Conservation (phyloP, 352 stramenopile genomes). For the Halophytophthora polymorphica region DNA sequence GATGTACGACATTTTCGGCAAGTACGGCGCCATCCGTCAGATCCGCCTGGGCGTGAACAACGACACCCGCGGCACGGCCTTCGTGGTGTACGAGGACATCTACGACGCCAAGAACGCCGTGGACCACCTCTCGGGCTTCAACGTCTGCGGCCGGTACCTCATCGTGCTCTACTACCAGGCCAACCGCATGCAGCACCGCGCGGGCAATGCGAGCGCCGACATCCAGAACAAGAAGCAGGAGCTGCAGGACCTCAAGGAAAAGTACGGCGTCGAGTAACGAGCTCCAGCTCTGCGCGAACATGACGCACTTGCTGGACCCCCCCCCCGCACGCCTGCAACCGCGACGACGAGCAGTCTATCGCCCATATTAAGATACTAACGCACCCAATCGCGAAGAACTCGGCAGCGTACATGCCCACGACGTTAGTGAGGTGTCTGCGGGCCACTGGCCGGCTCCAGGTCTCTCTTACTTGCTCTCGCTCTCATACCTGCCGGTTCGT, state of each 20-base stretch:
- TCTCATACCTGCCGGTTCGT: no score
- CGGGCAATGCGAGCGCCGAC: slow-evolving; percentile 24
- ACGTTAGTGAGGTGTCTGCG: no score
- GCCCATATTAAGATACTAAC: no score
- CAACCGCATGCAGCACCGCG: slow-evolving; percentile 72
- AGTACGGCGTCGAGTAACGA: slow-evolving; percentile 85
- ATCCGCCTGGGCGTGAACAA: slow-evolving; percentile 91
- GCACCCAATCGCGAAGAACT: no score
- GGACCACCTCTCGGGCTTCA: slow-evolving; percentile 98
- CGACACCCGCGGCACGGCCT: slow-evolving; percentile 97
- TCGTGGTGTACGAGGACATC: slow-evolving; percentile 99
- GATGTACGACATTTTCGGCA: slow-evolving; percentile 99
- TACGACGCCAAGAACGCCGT: slow-evolving; percentile 99
- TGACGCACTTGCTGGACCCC: no score
- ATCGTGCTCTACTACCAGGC: slow-evolving; percentile 99
- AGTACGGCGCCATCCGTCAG: slow-evolving; percentile 99
- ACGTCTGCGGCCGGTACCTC: slow-evolving; percentile 98
- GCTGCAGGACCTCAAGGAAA: slow-evolving; percentile 79
- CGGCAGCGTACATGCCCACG: no score
- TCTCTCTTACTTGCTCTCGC: no score
- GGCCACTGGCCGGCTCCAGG: no score
- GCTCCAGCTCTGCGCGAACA: no score
- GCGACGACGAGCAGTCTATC: no score
- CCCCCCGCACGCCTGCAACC: no score
- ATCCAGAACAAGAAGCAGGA: slow-evolving; percentile 77